Percentiles rank a stretch among this genome's conserved stretches.
These are phyloP conservation scores for Suillus discolor DNA, from an alignment of 768 basidiomycete species.

Conservation along the genomic window DNA sequence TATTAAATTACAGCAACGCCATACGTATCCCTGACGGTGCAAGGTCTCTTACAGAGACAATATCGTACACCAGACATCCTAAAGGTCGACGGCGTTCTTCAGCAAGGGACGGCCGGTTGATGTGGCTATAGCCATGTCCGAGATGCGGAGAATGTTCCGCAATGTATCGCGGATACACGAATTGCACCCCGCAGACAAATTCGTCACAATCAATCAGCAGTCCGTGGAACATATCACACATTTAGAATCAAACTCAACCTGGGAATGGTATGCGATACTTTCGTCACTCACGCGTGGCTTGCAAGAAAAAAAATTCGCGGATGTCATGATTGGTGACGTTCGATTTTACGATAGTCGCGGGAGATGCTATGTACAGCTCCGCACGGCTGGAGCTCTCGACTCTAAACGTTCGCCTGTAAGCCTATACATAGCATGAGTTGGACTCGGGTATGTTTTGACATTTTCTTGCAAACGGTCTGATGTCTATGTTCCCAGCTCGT, in stretches of 20 bases:
- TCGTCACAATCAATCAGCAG: not conserved
- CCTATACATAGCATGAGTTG: not conserved
- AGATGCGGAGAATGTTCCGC: not conserved
- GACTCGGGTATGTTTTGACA: not conserved
- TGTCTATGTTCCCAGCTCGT: not conserved
- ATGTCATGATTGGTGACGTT: not conserved
- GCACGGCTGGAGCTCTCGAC: not conserved
- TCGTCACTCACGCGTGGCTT: not conserved
- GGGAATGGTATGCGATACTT: not conserved
- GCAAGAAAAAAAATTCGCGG: not conserved
- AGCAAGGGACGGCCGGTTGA: not conserved
- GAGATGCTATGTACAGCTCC: slow-evolving; percentile 1
- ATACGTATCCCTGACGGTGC: not conserved
- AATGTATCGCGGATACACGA: not conserved
- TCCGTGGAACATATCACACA: not conserved
- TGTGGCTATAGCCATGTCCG: not conserved
- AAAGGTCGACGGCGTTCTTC: not conserved
- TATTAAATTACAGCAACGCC: not conserved
- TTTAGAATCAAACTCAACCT: not conserved
- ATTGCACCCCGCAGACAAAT: not conserved
- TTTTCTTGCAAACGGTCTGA: not conserved
- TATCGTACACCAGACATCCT: not conserved
- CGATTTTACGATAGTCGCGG: not conserved
- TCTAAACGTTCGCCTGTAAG: not conserved
- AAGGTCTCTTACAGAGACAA: not conserved